phyloP scores from a whole-genome alignment of 345 rosid genomes.

The Toxicodendron radicans region DNA sequence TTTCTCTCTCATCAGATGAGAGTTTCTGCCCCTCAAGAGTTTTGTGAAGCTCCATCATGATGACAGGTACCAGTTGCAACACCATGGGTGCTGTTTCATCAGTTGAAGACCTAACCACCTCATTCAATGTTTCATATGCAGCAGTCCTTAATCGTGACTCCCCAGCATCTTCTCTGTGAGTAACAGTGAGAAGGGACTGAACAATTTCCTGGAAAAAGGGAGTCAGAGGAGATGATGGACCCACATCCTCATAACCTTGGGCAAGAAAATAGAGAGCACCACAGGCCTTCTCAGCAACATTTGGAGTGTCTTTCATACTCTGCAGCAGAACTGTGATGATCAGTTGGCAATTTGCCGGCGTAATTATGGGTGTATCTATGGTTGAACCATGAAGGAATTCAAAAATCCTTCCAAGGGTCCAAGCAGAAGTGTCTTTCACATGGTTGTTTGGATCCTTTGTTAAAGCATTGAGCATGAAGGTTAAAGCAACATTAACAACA shows the following conservation, averaged over 20 bases:
- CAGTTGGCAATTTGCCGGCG: slow-evolving; percentile 42
- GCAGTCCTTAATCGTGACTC: slow-evolving; percentile 43
- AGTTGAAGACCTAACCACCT: slow-evolving; percentile 39
- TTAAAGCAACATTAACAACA: slow-evolving; percentile 24
- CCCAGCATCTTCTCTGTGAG: slow-evolving; percentile 59
- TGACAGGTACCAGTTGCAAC: slow-evolving; percentile 57
- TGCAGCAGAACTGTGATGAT: slow-evolving; percentile 42
- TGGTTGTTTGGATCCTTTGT: slow-evolving; percentile 43
- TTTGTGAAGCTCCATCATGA: slow-evolving; percentile 69
- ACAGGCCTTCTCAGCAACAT: slow-evolving; percentile 48
- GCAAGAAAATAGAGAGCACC: slow-evolving; percentile 50
- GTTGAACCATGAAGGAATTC: slow-evolving; percentile 48
- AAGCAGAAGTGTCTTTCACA: slow-evolving; percentile 48
- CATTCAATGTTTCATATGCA: slow-evolving; percentile 43
- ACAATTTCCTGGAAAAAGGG: slow-evolving; percentile 76
- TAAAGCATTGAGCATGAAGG: slow-evolving; percentile 42
- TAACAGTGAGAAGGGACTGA: slow-evolving; percentile 65
- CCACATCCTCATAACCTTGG: slow-evolving; percentile 41
- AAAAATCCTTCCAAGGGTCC: slow-evolving; percentile 48
- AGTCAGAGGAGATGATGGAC: slow-evolving; percentile 53
- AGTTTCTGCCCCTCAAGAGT: slow-evolving; percentile 69
- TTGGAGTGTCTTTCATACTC: slow-evolving; percentile 43
- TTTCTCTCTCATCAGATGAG: slow-evolving; percentile 57
- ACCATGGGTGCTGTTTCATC: slow-evolving; percentile 70
- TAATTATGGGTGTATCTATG: slow-evolving; percentile 36